Evolutionary conservation across 306 rosid species (phyloP), one percentile per base, ranked within the genome.

Genomic region (Delonix regia): DNA sequence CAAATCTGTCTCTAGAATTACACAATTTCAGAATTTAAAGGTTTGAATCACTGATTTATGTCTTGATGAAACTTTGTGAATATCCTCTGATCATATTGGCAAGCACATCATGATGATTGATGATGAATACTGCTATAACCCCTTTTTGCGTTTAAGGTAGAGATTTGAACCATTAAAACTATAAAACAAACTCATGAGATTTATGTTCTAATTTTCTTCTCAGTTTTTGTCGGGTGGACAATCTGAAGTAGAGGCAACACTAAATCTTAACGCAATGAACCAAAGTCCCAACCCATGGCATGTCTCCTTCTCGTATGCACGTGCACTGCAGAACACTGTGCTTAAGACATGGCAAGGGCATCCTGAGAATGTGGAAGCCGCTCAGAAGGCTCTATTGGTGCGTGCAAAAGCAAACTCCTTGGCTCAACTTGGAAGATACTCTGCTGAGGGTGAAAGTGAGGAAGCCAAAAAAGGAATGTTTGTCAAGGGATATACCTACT

Each of bases 221-320:
- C 94, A 95, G 99, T 95, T 95, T 77, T 82, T 93, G 89, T 95
- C 99, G 0, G 99, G 99, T 74, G 99, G 99, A 66, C 99, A 95
- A 84, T 95, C 99, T 33, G 99, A 95, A 80, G 93, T 61, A 55
- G 93, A 95, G 81, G 99, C 99, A 4, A 95, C 98, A 33, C 80
- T 95, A 77, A 95, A 95, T 81, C 90, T 95, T 10, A 87, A 95
- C 76, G 99, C 99, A 59, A 95, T 95, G 99, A 95, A 95, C 94
- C 97, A 95, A 71, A 91, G 94, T 80, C 94, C 97, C 42, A 95
- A 95, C 93, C 99, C 99, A 16, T 95, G 99, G 99, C 99, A 95
- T 19, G 98, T 95, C 2, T 95, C 99, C 73, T 93, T 95, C 90
- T 95, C 99, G 0, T 95, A 95, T 48, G 99, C 99, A 21, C 97